A percentile compares a stretch with the other conserved stretches of the same genome.
These are phyloP conservation scores for Fusarium xyrophilum DNA, from an alignment of 2,329 filamentous ascomycete genomes.

Conservation along the genomic window DNA sequence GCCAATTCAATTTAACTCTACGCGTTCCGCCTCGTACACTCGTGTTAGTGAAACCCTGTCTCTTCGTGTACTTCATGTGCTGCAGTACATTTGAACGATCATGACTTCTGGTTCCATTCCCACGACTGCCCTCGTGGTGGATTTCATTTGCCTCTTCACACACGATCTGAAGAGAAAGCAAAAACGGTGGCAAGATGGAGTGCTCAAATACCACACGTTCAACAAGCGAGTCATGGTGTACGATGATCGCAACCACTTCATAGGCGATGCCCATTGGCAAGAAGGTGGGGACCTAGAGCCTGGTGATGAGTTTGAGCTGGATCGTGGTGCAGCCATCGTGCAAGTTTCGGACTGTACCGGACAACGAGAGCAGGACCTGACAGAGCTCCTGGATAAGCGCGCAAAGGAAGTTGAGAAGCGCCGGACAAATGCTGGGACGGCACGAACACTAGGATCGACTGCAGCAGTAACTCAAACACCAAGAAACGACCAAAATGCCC, in stretches of 20 bases:
- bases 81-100: background rate
- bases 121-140: conserved; percentile 73
- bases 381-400: conserved; percentile 75
- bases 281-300: conserved; percentile 72
- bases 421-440: conserved; percentile 53
- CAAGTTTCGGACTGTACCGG: conserved; percentile 81
- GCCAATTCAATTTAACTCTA: background rate
- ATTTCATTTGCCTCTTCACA: conserved; percentile 87
- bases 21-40: conserved; percentile 13
- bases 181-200: conserved; percentile 94
- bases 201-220: conserved; percentile 86
- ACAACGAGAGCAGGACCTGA: conserved; percentile 77
- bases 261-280: conserved; percentile 86
- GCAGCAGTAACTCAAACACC: conserved; percentile 28
- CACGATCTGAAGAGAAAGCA: conserved; percentile 85
- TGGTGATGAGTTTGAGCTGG: conserved; percentile 82
- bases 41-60: background rate
- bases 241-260: conserved; percentile 78
- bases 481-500: conserved; percentile 34
- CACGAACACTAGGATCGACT: conserved; percentile 43
- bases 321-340: conserved; percentile 77
- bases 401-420: conserved; percentile 62
- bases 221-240: conserved; percentile 92
- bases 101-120: conserved; percentile 29
- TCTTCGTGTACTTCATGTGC: background rate